Percentiles rank a stretch among this genome's conserved stretches.
phyloP scores from a whole-genome alignment of 768 basidiomycete species.

The Scleroderma citrinum region DNA sequence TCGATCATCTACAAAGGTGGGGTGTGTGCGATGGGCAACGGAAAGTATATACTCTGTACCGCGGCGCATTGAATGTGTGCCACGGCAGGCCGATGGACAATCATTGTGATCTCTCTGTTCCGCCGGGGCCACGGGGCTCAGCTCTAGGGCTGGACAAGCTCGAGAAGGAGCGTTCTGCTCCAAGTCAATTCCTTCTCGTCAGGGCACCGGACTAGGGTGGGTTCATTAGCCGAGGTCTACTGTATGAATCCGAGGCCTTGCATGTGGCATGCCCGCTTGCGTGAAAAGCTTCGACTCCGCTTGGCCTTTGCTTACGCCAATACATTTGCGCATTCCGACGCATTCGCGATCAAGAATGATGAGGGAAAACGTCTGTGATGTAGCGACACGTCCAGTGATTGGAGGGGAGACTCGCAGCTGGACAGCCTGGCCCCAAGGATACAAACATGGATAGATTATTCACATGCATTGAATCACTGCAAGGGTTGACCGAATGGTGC shows the following conservation, averaged over 20 bases:
- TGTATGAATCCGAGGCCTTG: not conserved
- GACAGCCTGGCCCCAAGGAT: not conserved
- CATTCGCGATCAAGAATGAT: not conserved
- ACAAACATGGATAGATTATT: not conserved
- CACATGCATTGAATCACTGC: not conserved
- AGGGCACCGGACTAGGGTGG: not conserved
- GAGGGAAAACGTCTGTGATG: not conserved
- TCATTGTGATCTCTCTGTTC: not conserved
- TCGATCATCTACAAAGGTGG: not conserved
- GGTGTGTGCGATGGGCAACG: not conserved
- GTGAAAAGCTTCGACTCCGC: not conserved
- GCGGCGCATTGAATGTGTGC: not conserved
- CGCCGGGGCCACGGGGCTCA: not conserved
- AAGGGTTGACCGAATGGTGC: not conserved
- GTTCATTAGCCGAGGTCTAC: not conserved
- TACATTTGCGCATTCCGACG: not conserved
- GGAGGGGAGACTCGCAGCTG: not conserved
- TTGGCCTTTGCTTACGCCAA: not conserved
- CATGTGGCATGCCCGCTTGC: not conserved
- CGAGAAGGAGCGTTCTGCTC: not conserved
- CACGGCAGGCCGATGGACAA: not conserved
- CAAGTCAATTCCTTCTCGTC: not conserved
- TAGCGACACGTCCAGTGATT: not conserved
- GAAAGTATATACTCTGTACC: not conserved
- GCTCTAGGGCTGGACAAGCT: not conserved